Percentiles rank a stretch among this genome's conserved stretches.
Evolutionary conservation across 2,329 filamentous ascomycete genomes (phyloP).

Genomic region (Ophiosphaerella narmari): DNA sequence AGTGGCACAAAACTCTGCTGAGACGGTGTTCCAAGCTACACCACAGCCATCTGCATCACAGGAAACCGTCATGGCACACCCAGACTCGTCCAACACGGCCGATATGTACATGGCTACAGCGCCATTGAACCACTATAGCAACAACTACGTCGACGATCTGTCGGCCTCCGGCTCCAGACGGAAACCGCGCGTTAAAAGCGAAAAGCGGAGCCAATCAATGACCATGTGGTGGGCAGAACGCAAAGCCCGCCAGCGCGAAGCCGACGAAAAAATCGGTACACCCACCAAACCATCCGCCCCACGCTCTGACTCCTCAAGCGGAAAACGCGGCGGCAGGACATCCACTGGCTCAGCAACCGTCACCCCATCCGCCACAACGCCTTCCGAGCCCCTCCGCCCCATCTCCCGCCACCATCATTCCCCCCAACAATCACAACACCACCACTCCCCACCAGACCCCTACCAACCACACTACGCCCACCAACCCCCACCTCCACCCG

Average conservation of each 20-base stretch:
- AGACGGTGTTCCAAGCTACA: slow-evolving; percentile 42
- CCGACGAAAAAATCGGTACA: slow-evolving; percentile 35
- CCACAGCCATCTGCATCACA: slow-evolving; percentile 33
- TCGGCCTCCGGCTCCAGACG: slow-evolving; percentile 32
- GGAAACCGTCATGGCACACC: slow-evolving; percentile 23
- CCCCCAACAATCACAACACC: slow-evolving; percentile 14
- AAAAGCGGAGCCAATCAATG: slow-evolving; percentile 52
- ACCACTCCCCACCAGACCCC: slow-evolving; percentile 24
- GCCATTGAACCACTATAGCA: slow-evolving; percentile 39
- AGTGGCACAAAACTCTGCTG: slow-evolving; percentile 33
- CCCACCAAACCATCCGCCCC: slow-evolving; percentile 24
- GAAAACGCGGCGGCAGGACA: slow-evolving; percentile 26
- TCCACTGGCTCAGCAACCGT: slow-evolving; percentile 22
- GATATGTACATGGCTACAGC: slow-evolving; percentile 44
- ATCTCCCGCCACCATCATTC: slow-evolving; percentile 24
- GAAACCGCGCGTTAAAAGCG: slow-evolving; percentile 48
- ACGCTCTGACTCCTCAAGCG: slow-evolving; percentile 29
- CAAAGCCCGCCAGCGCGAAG: slow-evolving; percentile 45
- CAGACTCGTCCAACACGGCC: slow-evolving; percentile 30
- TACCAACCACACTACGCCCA: slow-evolving; percentile 20
- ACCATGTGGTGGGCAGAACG: slow-evolving; percentile 54
- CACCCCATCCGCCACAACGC: slow-evolving; percentile 21
- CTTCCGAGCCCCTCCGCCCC: slow-evolving; percentile 20
- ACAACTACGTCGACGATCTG: slow-evolving; percentile 32
- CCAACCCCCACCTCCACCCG: slow-evolving; percentile 22